Base-by-base conservation (phyloP, 2,329 filamentous ascomycete genomes). In the Alternaria ventricosa region DNA sequence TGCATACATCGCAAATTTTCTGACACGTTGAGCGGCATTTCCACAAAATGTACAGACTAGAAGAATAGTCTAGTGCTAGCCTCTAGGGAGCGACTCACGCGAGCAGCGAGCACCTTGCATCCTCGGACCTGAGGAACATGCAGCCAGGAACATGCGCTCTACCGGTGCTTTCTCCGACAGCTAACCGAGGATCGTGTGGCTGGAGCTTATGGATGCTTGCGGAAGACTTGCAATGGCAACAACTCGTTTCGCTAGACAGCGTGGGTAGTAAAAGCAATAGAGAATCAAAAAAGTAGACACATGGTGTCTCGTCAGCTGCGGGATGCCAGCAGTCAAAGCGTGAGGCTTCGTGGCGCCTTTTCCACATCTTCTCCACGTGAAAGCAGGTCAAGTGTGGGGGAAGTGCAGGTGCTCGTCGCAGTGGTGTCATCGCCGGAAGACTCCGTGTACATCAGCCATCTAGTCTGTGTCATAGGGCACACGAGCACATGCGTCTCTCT, bases 311-410 rank as follows among this genome's bases (percentile, higher is more conserved):
- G 69, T 72, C 67, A 70, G 59, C 60, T 50, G 66, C 45, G 67
- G 60, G 67, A 65, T 59, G 47, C n/a, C 33, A 46, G 28, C 30
- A 22, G 13, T 22, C 18, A 11, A 47, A 45, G 51, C 45, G 53
- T 20, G 18, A 33, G n/a, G 46, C 54, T 54, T 54, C 36, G 57
- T 55, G 63, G 59, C 55, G 67, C 64, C 60, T 68, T 67, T 71
- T 61, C 45, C 59, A 61, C 65, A 60, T 64, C 65, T 49, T 55
- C 54, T 70, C 68, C 75, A 76, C 74, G 74, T 73, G 71, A 73
- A 73, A 61, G 64, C 68, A 69, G 71, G 63, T 70, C 63, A 69
- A 74, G 74, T 73, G 75, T 76, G 75, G 74, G 74, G 72, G 71
- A 66, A 57, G 50, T 33, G 57, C 58, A 55, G 51, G 55, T 58